Percentiles rank a stretch among this genome's conserved stretches.
Conservation (phyloP, 164 flowering plant species). For the Aristolochia contorta region DNA sequence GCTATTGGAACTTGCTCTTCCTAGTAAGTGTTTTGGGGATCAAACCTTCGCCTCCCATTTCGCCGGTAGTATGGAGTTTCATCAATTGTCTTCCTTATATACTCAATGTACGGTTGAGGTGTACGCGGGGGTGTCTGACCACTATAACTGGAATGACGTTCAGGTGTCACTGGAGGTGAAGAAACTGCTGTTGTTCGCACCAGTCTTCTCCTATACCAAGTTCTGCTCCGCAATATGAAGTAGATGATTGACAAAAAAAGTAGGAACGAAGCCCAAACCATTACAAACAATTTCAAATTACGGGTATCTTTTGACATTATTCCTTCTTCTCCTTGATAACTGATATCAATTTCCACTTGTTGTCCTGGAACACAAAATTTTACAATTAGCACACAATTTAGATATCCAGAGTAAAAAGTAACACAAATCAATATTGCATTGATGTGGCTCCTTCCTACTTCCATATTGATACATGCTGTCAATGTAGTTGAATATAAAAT, state of each 20-base stretch:
- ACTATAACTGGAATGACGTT: slow-evolving; percentile 20
- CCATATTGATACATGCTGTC: too few relatives aligned
- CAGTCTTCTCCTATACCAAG: slow-evolving; percentile 16
- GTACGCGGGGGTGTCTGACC: slow-evolving; percentile 59
- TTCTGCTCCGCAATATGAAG: slow-evolving; percentile 24
- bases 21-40: slow-evolving; percentile 74
- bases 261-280: slow-evolving; percentile 18
- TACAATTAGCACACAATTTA: not conserved
- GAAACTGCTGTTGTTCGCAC: slow-evolving; percentile 17
- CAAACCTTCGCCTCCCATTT: slow-evolving; percentile 53
- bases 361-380: slow-evolving; percentile 44
- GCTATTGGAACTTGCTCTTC: not conserved
- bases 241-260: slow-evolving; percentile 19
- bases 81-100: slow-evolving; percentile 80
- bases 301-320: slow-evolving; percentile 5
- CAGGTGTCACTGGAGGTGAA: slow-evolving; percentile 41
- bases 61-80: slow-evolving; percentile 80
- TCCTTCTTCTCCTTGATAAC: slow-evolving; percentile 36
- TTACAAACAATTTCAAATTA: slow-evolving; percentile 16
- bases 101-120: slow-evolving; percentile 78
- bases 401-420: too few relatives aligned
- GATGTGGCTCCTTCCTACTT: too few relatives aligned
- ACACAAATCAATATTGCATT: too few relatives aligned
- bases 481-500: too few relatives aligned
- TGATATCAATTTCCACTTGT: slow-evolving; percentile 46